These are phyloP conservation scores for Nakazawaea anatomiae DNA, from an alignment of 805 yeast genomes.

Conservation along the genomic window DNA sequence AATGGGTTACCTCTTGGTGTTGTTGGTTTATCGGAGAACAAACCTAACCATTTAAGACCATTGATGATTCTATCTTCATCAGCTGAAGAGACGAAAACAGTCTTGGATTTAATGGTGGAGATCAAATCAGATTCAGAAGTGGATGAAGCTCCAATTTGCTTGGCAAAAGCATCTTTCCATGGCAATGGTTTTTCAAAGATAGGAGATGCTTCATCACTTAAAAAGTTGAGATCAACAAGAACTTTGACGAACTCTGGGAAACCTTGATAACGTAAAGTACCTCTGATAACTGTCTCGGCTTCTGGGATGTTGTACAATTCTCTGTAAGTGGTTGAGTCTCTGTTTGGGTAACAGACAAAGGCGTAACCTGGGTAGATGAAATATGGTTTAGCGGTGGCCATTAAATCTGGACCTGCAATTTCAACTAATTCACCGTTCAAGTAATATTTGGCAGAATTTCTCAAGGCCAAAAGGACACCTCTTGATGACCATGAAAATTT, in stretches of 20 bases:
- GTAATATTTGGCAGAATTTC: constrained; percentile 90
- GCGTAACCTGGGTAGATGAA: constrained; percentile 94
- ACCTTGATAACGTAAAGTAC: constrained; percentile 96
- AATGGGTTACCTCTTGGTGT: constrained; percentile 91
- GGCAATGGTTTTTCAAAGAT: constrained; percentile 51
- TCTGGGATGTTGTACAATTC: constrained; percentile 93
- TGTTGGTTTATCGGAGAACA: constrained; percentile 70
- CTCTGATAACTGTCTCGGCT: constrained; percentile 95
- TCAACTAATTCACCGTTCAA: constrained; percentile 77
- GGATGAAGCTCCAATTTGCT: constrained; percentile 70
- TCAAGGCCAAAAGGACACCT: constrained; percentile 92
- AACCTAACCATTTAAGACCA: constrained; percentile 92
- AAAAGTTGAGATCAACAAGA: constrained; percentile 88
- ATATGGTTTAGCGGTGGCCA: constrained; percentile 94
- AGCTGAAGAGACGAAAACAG: constrained; percentile 73
- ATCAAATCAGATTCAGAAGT: constrained; percentile 66
- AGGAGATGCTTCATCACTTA: constrained; percentile 67
- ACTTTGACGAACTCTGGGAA: constrained; percentile 98
- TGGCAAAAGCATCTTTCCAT: constrained; percentile 86
- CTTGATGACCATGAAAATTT: constrained; percentile 99
- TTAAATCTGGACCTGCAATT: constrained; percentile 82
- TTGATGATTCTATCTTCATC: constrained; percentile 82
- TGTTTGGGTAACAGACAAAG: constrained; percentile 93
- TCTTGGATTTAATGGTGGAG: constrained; percentile 68
- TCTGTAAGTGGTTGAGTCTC: constrained; percentile 93